Base-by-base conservation (phyloP, 495 filamentous ascomycete species). In the Tetracladium setigerum region DNA sequence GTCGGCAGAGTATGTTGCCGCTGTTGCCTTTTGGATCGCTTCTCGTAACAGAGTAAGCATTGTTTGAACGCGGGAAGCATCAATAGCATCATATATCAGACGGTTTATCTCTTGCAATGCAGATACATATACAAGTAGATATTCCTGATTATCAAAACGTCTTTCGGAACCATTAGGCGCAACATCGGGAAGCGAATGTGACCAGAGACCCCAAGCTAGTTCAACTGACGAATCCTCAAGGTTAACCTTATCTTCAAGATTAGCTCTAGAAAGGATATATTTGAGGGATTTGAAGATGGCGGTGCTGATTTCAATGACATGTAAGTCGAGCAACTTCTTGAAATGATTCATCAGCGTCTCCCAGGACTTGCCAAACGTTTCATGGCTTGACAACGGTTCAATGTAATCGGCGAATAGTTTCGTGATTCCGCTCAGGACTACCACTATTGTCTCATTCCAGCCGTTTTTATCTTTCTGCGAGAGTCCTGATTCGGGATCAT, bases 61-160 rank as follows among this genome's bases (percentile, higher is more conserved):
- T 63, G 65, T 58, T 63, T 72, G 69, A 12, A 89, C 74, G 32
- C 80, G 74, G 16, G 77, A 69, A 12, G 73, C 62, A 34, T 71
- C 71, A 33, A 95, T 62, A 38, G 79, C 73, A 5, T 72, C 65
- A 52, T 86, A 75, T 39, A 87, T 79, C n/a, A 96, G 70, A 1
- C 83, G 76, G 55, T 95, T 90, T 2, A 98, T 71, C 53, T 91
- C 83, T 50, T 83, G 73, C 39, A 92, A 77, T 9, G 82, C 73
- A 30, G 79, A 72, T 12, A 95, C 71, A 67, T 95, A 95, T 10
- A 90, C 86, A 19, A 83, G 58, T 10, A 88, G 72, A 24, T 86
- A 83, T 36, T 82, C 83, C 57, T 95, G 86, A 53, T 90, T 92
- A 38, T 82, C 67, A 38, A 69, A 58, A 30, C 70, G 57, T 18